Conservation (phyloP, 2,329 filamentous ascomycete genomes). For the Talaromyces sp. region DNA sequence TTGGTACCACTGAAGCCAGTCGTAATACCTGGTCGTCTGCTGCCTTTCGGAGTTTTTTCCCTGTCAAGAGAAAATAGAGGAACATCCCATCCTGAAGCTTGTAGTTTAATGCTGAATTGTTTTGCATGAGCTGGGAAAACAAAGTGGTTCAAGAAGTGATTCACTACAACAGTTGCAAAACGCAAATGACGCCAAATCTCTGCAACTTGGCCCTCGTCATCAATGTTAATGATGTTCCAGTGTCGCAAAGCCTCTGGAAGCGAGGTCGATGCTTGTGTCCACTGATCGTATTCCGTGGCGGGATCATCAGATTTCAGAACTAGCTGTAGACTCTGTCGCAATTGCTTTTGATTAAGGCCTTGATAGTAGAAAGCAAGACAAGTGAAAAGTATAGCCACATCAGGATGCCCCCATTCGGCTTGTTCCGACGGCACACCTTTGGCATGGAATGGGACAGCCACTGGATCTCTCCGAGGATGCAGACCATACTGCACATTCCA, state of each 20-base stretch:
- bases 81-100: conserved; percentile 66
- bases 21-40: conserved; percentile 35
- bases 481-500: conserved; percentile 67
- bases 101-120: conserved; percentile 61
- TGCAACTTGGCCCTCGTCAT: conserved; percentile 52
- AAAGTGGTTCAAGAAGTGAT: conserved; percentile 61
- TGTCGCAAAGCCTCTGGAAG: conserved; percentile 49
- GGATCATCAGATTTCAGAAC: conserved; percentile 57
- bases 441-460: conserved; percentile 63
- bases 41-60: neutral
- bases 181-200: conserved; percentile 53
- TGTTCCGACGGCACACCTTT: conserved; percentile 62
- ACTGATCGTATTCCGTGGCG: conserved; percentile 53
- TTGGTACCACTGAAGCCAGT: conserved; percentile 73
- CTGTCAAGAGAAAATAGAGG: conserved; percentile 41
- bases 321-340: conserved; percentile 49
- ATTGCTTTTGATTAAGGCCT: conserved; percentile 51
- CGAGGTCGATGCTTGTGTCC: conserved; percentile 38
- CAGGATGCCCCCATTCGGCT: conserved; percentile 66
- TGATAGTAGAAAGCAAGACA: conserved; percentile 65
- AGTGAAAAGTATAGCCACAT: conserved; percentile 64
- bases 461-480: conserved; percentile 45
- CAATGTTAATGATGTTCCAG: conserved; percentile 58
- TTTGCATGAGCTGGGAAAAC: conserved; percentile 65
- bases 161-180: conserved; percentile 50